Evolutionary conservation across 768 basidiomycete genomes (phyloP), one percentile per base, ranked within the genome.

Genomic region (Kwoniella botswanensis): DNA sequence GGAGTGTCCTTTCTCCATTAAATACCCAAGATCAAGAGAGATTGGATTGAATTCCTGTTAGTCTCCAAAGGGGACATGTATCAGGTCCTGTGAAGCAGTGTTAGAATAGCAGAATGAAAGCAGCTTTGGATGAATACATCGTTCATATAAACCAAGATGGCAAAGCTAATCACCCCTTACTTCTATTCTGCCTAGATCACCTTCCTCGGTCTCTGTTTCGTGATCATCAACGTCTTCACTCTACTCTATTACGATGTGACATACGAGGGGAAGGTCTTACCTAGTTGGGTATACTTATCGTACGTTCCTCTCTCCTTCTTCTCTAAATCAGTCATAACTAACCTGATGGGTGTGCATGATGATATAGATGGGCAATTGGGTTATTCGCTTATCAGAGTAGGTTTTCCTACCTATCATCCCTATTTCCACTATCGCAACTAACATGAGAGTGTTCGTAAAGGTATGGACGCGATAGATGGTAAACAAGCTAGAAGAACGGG

Each of bases 401-500:
- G 77, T 72, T 12, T 7, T 15, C 86, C 26, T 87, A 94, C 24
- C 93, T 94, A 82, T 90, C 92, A 24, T 41, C 26, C 41, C 26
- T 15, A 92, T 94, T 7, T 6, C 35, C 35, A 1, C 35, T 35
- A 35, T 35, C 35, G 35, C 35, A 35, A 35, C 35, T 35, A 6
- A 35, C 35, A 35, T 26, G 35, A 35, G 7, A 35, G 35, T 35
- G 4, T 4, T 6, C 7, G 3, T n/a, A 15, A 46, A 76, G 78
- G 67, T 41, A 72, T 70, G 62, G 71, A 79, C 71, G 77, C 70
- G 29, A 58, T 58, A 54, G 63, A 75, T 63, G 75, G 96, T 17
- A 98, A 98, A 83, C 97, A 99, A 84, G 97, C 97, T 22, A 86
- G 97, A 72, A 86, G 96, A 62, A 96, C 94, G 0, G 94, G 94